Percentiles rank a stretch among this genome's conserved stretches.
Conservation (phyloP, 2,329 filamentous ascomycete species). For the Verticillium longisporum region DNA sequence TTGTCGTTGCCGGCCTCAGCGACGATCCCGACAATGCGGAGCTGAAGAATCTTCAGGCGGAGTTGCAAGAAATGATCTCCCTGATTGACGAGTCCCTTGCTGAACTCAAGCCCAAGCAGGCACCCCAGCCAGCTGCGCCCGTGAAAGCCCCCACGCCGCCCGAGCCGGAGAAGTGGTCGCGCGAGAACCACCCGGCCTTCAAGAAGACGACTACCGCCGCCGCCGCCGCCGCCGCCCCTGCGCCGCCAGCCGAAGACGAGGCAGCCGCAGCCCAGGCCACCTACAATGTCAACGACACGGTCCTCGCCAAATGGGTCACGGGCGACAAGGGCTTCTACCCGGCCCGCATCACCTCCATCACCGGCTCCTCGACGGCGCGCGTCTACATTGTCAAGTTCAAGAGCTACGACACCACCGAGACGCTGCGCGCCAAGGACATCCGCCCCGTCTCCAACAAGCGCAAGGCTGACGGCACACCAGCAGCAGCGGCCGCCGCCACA, state of each 20-base stretch:
- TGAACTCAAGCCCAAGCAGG: constrained; percentile 60
- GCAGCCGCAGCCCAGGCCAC: constrained; percentile 38
- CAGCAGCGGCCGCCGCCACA: constrained; percentile 30
- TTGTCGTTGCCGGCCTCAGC: constrained; percentile 67
- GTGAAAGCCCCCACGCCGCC: constrained; percentile 35
- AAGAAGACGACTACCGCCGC: constrained; percentile 44
- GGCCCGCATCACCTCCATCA: constrained; percentile 87
- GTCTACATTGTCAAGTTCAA: constrained; percentile 96
- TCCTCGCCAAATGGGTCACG: constrained; percentile 84
- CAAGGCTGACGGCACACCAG: constrained; percentile 73
- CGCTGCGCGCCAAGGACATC: constrained; percentile 74
- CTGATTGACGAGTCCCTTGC: constrained; percentile 74
- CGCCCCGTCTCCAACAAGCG: constrained; percentile 74
- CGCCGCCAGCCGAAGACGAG: constrained; percentile 39
- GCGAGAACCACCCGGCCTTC: constrained; percentile 73
- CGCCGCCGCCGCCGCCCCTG: constrained; percentile 20
- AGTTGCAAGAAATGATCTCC: constrained; percentile 76
- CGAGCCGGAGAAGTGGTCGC: constrained; percentile 68
- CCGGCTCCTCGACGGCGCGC: constrained; percentile 81
- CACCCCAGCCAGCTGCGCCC: constrained; percentile 30
- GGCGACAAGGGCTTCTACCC: constrained; percentile 89
- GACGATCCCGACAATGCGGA: constrained; percentile 76
- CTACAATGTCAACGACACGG: constrained; percentile 83
- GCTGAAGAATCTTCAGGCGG: constrained; percentile 67
- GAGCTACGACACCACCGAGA: constrained; percentile 80